Evolutionary conservation across 352 stramenopile species (phyloP).

Genomic region (Phytophthora cryptogea): DNA sequence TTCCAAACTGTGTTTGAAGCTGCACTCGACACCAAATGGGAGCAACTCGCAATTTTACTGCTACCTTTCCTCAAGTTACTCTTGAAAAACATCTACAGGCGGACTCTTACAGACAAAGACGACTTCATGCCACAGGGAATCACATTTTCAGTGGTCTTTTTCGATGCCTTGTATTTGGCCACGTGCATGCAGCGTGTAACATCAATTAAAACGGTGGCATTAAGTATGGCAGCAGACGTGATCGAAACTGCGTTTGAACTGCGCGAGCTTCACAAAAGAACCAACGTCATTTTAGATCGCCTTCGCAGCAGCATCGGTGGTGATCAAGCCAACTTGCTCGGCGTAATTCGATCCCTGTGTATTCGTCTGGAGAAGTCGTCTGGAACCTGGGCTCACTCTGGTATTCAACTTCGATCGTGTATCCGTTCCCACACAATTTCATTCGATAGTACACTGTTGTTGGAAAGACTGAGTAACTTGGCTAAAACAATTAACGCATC

Average conservation of each 20-base stretch:
- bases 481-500: neutral
- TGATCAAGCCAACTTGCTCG: neutral
- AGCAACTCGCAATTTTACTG: slow-evolving; percentile 1
- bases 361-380: neutral
- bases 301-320: too few species aligned
- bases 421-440: neutral
- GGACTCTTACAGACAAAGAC: neutral
- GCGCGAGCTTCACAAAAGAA: neutral
- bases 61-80: neutral
- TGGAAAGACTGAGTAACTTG: neutral
- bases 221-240: slow-evolving; percentile 1
- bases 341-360: neutral
- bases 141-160: neutral
- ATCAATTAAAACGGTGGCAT: neutral
- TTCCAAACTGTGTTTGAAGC: slow-evolving; percentile 1
- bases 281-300: too few species aligned
- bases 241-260: neutral
- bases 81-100: neutral
- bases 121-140: neutral
- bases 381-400: neutral
- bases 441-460: neutral
- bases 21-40: neutral
- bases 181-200: neutral
- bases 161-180: neutral
- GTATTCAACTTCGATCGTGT: neutral